A percentile compares a stretch with the other conserved stretches of the same genome.
Conservation (phyloP, 768 basidiomycete genomes). For the Pleurotus cornucopiae region DNA sequence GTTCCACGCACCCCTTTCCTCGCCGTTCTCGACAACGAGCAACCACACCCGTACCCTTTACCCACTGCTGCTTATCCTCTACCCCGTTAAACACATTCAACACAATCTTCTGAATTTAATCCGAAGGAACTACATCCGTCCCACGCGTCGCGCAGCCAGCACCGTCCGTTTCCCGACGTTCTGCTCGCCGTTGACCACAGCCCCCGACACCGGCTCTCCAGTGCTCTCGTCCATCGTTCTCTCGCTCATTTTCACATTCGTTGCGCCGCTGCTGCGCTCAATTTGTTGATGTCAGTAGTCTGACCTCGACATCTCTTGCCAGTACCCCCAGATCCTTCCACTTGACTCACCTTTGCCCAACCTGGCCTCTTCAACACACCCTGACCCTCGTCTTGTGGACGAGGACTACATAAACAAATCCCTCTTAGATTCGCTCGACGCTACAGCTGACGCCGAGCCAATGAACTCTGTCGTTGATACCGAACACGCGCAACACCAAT, state of each 20-base stretch:
- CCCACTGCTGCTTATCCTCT: background rate
- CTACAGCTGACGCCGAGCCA: slow-evolving; percentile 79
- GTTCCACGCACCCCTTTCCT: slow-evolving; percentile 15
- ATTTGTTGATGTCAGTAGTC: slow-evolving; percentile 19
- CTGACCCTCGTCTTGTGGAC: slow-evolving; percentile 42
- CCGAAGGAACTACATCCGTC: slow-evolving; percentile 2
- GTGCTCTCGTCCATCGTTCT: slow-evolving; percentile 13
- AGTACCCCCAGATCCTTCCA: background rate
- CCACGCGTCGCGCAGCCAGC: slow-evolving; percentile 9
- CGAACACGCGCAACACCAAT: slow-evolving; percentile 40
- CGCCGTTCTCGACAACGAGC: slow-evolving; percentile 10
- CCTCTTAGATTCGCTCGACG: slow-evolving; percentile 78
- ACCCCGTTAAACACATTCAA: background rate
- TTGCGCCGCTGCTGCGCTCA: slow-evolving; percentile 10
- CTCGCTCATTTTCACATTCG: slow-evolving; percentile 9
- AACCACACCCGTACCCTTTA: background rate
- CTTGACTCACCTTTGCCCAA: slow-evolving; percentile 29
- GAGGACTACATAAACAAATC: slow-evolving; percentile 88
- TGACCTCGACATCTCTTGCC: background rate
- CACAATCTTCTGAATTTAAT: slow-evolving; percentile 1
- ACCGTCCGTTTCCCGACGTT: slow-evolving; percentile 2
- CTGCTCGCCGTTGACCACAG: slow-evolving; percentile 26
- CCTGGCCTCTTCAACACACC: slow-evolving; percentile 46
- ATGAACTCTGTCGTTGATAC: slow-evolving; percentile 46
- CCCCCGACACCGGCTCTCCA: slow-evolving; percentile 17